These are phyloP conservation scores for Conringia planisiliqua DNA, from an alignment of 345 rosid genomes.

Conservation along the genomic window DNA sequence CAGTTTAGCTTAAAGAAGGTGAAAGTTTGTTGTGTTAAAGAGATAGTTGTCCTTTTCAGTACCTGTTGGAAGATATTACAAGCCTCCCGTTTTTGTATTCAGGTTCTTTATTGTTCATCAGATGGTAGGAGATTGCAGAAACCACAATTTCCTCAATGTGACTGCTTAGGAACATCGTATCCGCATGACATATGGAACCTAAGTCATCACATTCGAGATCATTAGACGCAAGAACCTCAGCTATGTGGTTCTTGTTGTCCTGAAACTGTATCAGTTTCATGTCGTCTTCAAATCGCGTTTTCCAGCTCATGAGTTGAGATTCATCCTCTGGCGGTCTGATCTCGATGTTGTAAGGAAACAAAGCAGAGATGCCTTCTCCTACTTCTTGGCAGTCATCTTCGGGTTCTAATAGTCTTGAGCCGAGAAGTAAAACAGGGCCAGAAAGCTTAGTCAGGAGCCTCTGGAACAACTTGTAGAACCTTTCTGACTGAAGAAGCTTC, in stretches of 20 bases:
- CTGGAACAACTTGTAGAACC: conserved; percentile 61
- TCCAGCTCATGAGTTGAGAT: conserved; percentile 75
- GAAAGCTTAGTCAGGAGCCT: conserved; percentile 68
- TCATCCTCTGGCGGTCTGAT: conserved; percentile 89
- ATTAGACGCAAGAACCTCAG: conserved; percentile 86
- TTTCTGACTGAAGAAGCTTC: conserved; percentile 74
- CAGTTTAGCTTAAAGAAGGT: background rate
- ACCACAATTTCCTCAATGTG: conserved; percentile 87
- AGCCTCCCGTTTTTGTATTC: conserved; percentile 97
- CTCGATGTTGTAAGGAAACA: conserved; percentile 81
- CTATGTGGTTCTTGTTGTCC: conserved; percentile 92
- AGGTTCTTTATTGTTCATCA: conserved; percentile 72
- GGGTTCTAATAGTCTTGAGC: conserved; percentile 68
- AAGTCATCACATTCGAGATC: conserved; percentile 90
- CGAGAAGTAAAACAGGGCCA: conserved; percentile 78
- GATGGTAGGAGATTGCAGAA: conserved; percentile 88
- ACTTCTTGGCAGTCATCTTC: conserved; percentile 66
- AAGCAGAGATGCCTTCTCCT: conserved; percentile 56
- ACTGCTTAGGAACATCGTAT: conserved; percentile 69
- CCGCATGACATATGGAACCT: conserved; percentile 76
- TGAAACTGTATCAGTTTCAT: conserved; percentile 77
- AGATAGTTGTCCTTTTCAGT: background rate
- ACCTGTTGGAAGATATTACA: conserved; percentile 87
- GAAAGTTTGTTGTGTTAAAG: background rate
- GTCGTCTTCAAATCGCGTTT: conserved; percentile 80